Conservation (phyloP, 768 basidiomycete species). For the Tephrocybe sp. region DNA sequence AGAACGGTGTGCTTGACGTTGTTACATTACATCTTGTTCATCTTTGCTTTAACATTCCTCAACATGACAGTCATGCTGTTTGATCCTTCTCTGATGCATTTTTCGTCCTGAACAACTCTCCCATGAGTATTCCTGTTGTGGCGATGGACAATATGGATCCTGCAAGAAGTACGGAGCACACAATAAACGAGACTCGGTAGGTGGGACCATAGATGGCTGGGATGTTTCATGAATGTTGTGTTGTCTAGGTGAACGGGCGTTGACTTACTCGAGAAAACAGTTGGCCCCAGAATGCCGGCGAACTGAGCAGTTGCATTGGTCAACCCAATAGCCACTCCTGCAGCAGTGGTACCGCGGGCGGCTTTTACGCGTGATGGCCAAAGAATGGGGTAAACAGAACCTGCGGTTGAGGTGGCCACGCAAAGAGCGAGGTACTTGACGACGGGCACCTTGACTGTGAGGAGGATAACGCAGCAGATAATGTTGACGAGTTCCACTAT, state of each 20-base stretch:
- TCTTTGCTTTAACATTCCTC: neutral
- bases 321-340: conserved; percentile 9
- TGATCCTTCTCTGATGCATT: neutral
- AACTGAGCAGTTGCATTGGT: conserved; percentile 13
- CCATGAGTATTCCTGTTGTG: conserved; percentile 10
- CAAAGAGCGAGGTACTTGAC: conserved; percentile 12
- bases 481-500: conserved; percentile 14
- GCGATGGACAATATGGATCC: conserved; percentile 7
- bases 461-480: conserved; percentile 12
- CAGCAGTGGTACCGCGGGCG: conserved; percentile 13
- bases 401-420: conserved; percentile 14
- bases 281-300: conserved; percentile 14
- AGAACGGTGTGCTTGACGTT: neutral
- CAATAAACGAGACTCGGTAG: conserved; percentile 14
- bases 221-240: neutral
- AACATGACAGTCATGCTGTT: too few species aligned
- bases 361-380: conserved; percentile 16
- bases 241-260: neutral
- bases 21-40: neutral
- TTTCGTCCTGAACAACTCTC: conserved; percentile 3
- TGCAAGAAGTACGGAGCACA: conserved; percentile 9
- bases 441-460: conserved; percentile 9
- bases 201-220: conserved; percentile 15
- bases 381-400: conserved; percentile 11
- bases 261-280: conserved; percentile 12